phyloP scores from a whole-genome alignment of 768 basidiomycete genomes.

The Austroboletus eburneus region DNA sequence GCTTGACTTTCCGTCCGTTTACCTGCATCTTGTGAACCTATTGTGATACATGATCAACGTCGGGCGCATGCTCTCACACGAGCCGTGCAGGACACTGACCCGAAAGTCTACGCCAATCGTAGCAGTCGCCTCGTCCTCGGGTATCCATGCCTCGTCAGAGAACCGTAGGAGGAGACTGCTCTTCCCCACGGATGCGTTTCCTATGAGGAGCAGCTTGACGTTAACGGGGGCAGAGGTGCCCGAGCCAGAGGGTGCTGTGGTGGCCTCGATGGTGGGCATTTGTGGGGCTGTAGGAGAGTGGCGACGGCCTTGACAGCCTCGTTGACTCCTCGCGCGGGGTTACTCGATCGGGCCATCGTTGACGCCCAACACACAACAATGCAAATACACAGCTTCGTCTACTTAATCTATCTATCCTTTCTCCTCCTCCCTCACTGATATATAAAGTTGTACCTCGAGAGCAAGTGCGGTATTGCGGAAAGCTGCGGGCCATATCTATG shows the following conservation, averaged over 20 bases:
- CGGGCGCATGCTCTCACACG: no score
- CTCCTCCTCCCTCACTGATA: slow-evolving; percentile 65
- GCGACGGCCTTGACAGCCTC: slow-evolving; percentile 13
- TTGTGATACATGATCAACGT: background rate
- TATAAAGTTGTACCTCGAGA: slow-evolving; percentile 84
- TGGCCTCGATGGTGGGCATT: slow-evolving; percentile 22
- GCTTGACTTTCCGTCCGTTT: slow-evolving; percentile 79
- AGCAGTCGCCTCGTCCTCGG: slow-evolving; percentile 83
- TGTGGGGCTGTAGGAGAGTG: no score
- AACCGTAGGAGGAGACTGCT: slow-evolving; percentile 90
- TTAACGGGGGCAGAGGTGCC: slow-evolving; percentile 44
- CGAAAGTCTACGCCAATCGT: slow-evolving; percentile 86
- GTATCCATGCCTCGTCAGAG: slow-evolving; percentile 93
- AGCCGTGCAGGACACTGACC: slow-evolving; percentile 39
- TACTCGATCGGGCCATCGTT: slow-evolving; percentile 20
- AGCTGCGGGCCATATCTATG: slow-evolving; percentile 86
- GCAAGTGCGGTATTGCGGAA: slow-evolving; percentile 87
- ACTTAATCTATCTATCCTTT: no score
- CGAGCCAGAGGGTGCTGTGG: slow-evolving; percentile 23
- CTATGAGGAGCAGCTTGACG: slow-evolving; percentile 80
- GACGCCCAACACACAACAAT: no score
- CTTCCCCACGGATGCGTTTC: slow-evolving; percentile 90
- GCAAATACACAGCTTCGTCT: no score
- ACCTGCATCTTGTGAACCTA: slow-evolving; percentile 89
- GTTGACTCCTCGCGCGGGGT: slow-evolving; percentile 13